These are phyloP conservation scores for Ogataea saltuana DNA, from an alignment of 805 yeast species.

Conservation along the genomic window DNA sequence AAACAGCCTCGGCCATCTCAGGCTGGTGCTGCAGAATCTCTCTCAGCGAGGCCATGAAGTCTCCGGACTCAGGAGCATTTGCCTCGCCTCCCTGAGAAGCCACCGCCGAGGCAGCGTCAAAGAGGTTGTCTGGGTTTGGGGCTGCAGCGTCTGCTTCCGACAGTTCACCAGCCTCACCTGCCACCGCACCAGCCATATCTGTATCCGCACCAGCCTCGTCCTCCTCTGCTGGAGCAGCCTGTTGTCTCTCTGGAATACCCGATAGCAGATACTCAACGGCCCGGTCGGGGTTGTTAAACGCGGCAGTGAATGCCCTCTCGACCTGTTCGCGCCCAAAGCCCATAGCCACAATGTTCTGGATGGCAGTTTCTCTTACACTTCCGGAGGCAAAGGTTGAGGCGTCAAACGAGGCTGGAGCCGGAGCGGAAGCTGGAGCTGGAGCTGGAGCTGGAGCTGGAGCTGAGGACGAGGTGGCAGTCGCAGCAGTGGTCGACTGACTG, in stretches of 20 bases:
- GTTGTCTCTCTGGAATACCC: constrained; percentile 70
- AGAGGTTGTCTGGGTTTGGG: constrained; percentile 46
- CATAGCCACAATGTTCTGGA: constrained; percentile 88
- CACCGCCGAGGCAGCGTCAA: constrained; percentile 48
- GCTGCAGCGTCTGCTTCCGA: constrained; percentile 32
- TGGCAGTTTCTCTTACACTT: constrained; percentile 71
- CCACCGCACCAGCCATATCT: constrained; percentile 18
- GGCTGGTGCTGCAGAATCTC: constrained; percentile 83
- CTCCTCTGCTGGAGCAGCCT: constrained; percentile 5
- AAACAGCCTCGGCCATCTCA: constrained; percentile 77
- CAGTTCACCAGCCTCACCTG: constrained; percentile 23
- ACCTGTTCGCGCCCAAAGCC: constrained; percentile 89
- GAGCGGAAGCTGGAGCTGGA: constrained; percentile 23
- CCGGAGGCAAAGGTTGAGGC: constrained; percentile 76
- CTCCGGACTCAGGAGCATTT: constrained; percentile 33
- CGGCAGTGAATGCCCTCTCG: constrained; percentile 89
- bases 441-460: constrained; percentile 20
- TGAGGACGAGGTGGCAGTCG: constrained; percentile 19
- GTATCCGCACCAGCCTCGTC: constrained; percentile 24
- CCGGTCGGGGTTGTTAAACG: constrained; percentile 95
- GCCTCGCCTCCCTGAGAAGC: constrained; percentile 34
- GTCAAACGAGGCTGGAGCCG: constrained; percentile 30
- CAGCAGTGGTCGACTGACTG: constrained; percentile 27
- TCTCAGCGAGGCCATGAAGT: constrained; percentile 60
- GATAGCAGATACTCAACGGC: constrained; percentile 94